phyloP scores from a whole-genome alignment of 2,329 filamentous ascomycete genomes.

The Clarireedia paspali region DNA sequence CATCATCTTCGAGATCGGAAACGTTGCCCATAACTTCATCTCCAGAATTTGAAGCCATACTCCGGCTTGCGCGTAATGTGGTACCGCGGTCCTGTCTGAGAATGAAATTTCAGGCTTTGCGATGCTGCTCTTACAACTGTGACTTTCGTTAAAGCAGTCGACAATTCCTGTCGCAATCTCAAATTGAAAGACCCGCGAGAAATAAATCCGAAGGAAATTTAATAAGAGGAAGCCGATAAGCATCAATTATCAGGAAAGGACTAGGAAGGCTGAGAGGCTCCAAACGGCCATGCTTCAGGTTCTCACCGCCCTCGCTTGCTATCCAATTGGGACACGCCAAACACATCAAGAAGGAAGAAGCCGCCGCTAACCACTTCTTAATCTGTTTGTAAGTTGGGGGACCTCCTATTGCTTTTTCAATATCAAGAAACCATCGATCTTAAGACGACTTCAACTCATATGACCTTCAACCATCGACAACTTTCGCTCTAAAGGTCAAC shows the following conservation, averaged over 20 bases:
- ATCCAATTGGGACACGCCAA: constrained; percentile 4
- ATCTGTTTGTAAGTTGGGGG: constrained; percentile 3
- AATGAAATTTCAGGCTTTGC: too few species aligned
- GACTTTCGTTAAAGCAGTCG: too few species aligned
- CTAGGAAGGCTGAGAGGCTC: too few species aligned
- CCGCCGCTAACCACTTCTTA: constrained; percentile 6
- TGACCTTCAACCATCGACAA: not conserved
- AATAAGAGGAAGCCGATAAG: too few species aligned
- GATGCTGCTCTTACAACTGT: too few species aligned
- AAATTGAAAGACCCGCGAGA: not conserved
- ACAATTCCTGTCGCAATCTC: too few species aligned
- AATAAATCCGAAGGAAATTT: not conserved
- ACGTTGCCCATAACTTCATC: constrained; percentile 31
- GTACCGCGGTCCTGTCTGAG: too few species aligned
- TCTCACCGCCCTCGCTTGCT: constrained; percentile 1
- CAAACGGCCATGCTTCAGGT: not conserved
- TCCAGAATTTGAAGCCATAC: constrained; percentile 7
- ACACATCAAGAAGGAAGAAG: not conserved
- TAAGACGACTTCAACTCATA: not conserved
- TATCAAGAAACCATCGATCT: constrained; percentile 6
- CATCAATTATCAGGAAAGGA: too few species aligned
- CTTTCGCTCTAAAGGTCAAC: not conserved
- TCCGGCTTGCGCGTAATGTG: too few species aligned
- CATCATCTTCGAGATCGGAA: constrained; percentile 45
- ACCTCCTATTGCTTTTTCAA: constrained; percentile 9